These are phyloP conservation scores for Vaccinium corymbosum DNA, from an alignment of 148 eudicot genomes.

Conservation along the genomic window DNA sequence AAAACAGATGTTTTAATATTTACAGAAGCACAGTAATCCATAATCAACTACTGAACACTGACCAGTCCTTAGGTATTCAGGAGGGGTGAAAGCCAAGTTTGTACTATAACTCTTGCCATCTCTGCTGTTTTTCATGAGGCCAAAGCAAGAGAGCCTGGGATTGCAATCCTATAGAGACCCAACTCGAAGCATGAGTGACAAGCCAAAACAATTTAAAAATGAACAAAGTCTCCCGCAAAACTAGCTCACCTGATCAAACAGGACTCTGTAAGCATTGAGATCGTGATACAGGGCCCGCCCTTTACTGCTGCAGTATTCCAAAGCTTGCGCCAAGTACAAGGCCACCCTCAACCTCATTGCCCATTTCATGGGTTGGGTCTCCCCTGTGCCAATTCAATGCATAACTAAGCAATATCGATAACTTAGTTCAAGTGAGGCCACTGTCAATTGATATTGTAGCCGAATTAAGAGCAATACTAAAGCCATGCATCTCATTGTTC, in stretches of 20 bases:
- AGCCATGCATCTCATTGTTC: background rate
- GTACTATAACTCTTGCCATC: constrained; percentile 81
- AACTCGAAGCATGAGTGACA: constrained; percentile 1
- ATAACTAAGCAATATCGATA: background rate
- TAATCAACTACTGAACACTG: background rate
- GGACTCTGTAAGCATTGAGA: constrained; percentile 64
- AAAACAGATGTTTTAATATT: background rate
- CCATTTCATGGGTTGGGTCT: constrained; percentile 69
- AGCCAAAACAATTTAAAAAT: background rate
- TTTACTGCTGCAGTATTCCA: constrained; percentile 56
- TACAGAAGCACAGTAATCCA: background rate
- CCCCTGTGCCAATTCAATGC: constrained; percentile 40
- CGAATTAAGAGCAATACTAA: background rate
- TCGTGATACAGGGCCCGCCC: constrained; percentile 62
- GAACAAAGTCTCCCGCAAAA: background rate
- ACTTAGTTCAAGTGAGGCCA: background rate
- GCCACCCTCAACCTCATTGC: constrained; percentile 77
- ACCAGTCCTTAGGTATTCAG: constrained; percentile 76
- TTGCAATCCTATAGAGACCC: constrained; percentile 42
- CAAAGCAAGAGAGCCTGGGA: constrained; percentile 77
- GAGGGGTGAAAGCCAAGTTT: constrained; percentile 75
- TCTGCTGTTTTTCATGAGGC: constrained; percentile 75
- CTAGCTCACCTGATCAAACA: constrained; percentile 51
- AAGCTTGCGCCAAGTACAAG: constrained; percentile 60
- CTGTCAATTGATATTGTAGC: background rate